phyloP scores from a whole-genome alignment of 2,329 filamentous ascomycete genomes.

The Fusarium mangiferae region DNA sequence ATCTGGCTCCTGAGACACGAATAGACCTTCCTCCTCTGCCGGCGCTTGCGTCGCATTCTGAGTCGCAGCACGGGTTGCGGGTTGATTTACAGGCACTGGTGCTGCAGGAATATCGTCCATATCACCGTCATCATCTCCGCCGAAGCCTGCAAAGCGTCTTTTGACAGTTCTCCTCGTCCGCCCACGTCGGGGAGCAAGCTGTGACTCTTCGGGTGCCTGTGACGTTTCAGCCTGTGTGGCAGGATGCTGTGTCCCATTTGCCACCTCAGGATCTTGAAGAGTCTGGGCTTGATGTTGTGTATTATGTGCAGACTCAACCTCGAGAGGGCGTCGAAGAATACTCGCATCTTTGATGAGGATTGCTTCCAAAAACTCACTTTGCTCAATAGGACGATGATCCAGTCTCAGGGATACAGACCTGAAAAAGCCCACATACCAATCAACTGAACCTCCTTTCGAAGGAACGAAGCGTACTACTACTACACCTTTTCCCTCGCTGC shows the following conservation, averaged over 20 bases:
- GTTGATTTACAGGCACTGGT: slow-evolving; percentile 2
- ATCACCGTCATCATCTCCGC: slow-evolving; percentile 55
- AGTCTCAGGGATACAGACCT: slow-evolving; percentile 75
- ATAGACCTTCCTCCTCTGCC: slow-evolving; percentile 57
- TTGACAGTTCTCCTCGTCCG: slow-evolving; percentile 54
- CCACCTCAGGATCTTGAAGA: slow-evolving; percentile 4
- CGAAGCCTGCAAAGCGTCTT: slow-evolving; percentile 79
- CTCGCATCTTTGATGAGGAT: slow-evolving; percentile 84
- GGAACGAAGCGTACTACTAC: slow-evolving; percentile 80
- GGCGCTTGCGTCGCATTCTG: neutral
- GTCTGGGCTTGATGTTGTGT: slow-evolving; percentile 31
- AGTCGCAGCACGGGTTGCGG: neutral
- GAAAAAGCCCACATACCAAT: slow-evolving; percentile 78
- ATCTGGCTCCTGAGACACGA: slow-evolving; percentile 63
- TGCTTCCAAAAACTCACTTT: slow-evolving; percentile 91
- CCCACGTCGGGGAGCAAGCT: slow-evolving; percentile 36
- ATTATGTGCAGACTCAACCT: slow-evolving; percentile 54
- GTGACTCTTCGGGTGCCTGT: slow-evolving; percentile 39
- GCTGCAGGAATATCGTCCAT: slow-evolving; percentile 40
- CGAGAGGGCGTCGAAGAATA: slow-evolving; percentile 74
- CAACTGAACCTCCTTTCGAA: slow-evolving; percentile 61
- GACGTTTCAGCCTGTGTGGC: slow-evolving; percentile 12
- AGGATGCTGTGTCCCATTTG: slow-evolving; percentile 3
- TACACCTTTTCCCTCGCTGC: slow-evolving; percentile 74
- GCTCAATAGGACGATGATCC: slow-evolving; percentile 84